These are phyloP conservation scores for Coleophoma crateriformis DNA, from an alignment of 2,329 filamentous ascomycete species.

Conservation along the genomic window DNA sequence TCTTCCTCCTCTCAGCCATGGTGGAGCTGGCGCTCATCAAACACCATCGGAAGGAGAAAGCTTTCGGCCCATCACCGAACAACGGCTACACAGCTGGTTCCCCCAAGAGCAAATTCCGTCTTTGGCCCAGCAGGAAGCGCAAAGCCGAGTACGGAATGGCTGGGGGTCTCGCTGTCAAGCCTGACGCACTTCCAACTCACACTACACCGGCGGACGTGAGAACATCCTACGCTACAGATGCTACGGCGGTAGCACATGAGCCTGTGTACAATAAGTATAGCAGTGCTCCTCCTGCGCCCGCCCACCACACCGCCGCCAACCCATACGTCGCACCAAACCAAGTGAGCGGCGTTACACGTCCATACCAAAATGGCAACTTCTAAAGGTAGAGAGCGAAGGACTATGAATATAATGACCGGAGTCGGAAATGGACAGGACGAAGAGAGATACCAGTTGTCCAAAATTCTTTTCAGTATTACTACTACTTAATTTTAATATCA, in stretches of 20 bases:
- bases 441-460: no score
- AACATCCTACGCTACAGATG: slow-evolving; percentile 18
- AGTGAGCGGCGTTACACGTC: background rate
- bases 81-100: slow-evolving; percentile 65
- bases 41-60: slow-evolving; percentile 70
- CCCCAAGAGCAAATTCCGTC: slow-evolving; percentile 28
- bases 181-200: slow-evolving; percentile 31
- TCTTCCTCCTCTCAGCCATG: slow-evolving; percentile 69
- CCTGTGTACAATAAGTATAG: slow-evolving; percentile 8
- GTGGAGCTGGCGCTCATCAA: slow-evolving; percentile 64
- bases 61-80: slow-evolving; percentile 58
- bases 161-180: slow-evolving; percentile 14
- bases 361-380: no score
- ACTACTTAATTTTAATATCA: no score
- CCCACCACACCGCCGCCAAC: no score
- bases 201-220: slow-evolving; percentile 31
- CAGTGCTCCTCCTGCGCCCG: background rate
- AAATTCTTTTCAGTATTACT: no score
- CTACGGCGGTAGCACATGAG: slow-evolving; percentile 15
- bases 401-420: no score
- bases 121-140: slow-evolving; percentile 19
- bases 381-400: no score
- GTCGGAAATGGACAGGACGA: no score
- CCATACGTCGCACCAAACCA: background rate
- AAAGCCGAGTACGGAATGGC: slow-evolving; percentile 16